phyloP scores from a whole-genome alignment of 805 yeast species.

The Candida coquimbonensis region DNA sequence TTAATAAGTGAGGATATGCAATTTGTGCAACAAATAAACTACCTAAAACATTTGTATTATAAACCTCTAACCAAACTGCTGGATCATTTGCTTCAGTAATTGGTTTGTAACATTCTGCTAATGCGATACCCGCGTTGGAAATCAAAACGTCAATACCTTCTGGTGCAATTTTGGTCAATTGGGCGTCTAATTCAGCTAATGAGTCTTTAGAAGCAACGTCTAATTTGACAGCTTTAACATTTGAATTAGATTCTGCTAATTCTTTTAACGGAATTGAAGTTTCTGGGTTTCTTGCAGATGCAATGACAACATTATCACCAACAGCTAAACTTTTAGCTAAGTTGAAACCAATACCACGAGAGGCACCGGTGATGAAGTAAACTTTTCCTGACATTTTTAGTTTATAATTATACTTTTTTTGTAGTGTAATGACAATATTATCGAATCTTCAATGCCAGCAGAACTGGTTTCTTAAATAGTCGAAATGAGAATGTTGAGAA shows the following conservation, averaged over 20 bases:
- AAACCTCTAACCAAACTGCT: background rate
- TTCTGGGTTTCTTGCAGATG: background rate
- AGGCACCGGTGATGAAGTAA: slow-evolving; percentile 6
- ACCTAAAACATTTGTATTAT: slow-evolving; percentile 8
- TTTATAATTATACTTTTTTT: no score
- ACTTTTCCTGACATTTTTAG: background rate
- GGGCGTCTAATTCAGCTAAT: slow-evolving; percentile 2
- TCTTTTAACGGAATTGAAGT: background rate
- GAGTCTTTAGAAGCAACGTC: slow-evolving; percentile 11
- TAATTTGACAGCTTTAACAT: slow-evolving; percentile 6
- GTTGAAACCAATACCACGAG: slow-evolving; percentile 7
- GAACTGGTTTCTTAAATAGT: no score
- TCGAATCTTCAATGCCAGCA: no score
- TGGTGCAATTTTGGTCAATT: slow-evolving; percentile 3
- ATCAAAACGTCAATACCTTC: slow-evolving; percentile 12
- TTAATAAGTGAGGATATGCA: slow-evolving; percentile 13
- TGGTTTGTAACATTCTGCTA: background rate
- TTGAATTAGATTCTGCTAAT: slow-evolving; percentile 2
- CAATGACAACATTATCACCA: background rate
- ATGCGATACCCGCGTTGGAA: slow-evolving; percentile 13
- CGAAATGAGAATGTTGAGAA: no score
- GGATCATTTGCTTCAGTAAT: background rate
- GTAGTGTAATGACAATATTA: no score
- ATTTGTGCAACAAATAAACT: slow-evolving; percentile 4
- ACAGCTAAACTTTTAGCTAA: background rate